Evolutionary conservation across 805 yeast species (phyloP).

Genomic region (Lipomyces kockii): DNA sequence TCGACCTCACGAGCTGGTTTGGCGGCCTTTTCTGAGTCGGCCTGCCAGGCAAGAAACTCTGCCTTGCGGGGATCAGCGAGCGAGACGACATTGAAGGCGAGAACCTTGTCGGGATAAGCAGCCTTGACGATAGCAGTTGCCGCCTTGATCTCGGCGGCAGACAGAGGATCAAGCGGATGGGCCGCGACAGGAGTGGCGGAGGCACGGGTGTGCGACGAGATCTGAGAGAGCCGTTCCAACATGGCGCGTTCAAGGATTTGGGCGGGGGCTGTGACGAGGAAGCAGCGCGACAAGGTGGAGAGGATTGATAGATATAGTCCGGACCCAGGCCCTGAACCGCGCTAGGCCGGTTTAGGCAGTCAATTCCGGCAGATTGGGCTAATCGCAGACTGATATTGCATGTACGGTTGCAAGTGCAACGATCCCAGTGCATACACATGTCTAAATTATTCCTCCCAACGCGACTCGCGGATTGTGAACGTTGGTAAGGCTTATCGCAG

Average conservation of each 20-base stretch:
- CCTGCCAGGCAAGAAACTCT: slow-evolving; percentile 67
- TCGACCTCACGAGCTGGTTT: slow-evolving; percentile 75
- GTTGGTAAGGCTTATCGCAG: not conserved
- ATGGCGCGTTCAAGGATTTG: slow-evolving; percentile 4
- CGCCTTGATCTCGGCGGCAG: slow-evolving; percentile 63
- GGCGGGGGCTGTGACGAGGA: not conserved
- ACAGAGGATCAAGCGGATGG: slow-evolving; percentile 59
- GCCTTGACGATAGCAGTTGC: slow-evolving; percentile 59
- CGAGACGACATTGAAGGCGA: slow-evolving; percentile 70
- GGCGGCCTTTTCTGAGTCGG: slow-evolving; percentile 48
- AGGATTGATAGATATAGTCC: not conserved
- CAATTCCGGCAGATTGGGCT: not conserved
- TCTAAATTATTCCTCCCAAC: not conserved
- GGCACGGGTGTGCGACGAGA: slow-evolving; percentile 33
- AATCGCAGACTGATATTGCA: not conserved
- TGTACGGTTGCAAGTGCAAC: not conserved
- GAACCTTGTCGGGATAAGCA: slow-evolving; percentile 49
- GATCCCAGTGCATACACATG: not conserved
- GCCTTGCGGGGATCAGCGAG: slow-evolving; percentile 72
- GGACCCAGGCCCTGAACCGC: not conserved
- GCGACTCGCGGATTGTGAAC: not conserved
- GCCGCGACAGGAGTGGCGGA: slow-evolving; percentile 20
- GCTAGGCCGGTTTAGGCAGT: slow-evolving; percentile 7
- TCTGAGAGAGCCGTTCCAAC: slow-evolving; percentile 34
- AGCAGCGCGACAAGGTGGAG: not conserved